A percentile compares a stretch with the other conserved stretches of the same genome.
These are phyloP conservation scores for Amanita pallidorosea DNA, from an alignment of 768 basidiomycete species.

Conservation along the genomic window DNA sequence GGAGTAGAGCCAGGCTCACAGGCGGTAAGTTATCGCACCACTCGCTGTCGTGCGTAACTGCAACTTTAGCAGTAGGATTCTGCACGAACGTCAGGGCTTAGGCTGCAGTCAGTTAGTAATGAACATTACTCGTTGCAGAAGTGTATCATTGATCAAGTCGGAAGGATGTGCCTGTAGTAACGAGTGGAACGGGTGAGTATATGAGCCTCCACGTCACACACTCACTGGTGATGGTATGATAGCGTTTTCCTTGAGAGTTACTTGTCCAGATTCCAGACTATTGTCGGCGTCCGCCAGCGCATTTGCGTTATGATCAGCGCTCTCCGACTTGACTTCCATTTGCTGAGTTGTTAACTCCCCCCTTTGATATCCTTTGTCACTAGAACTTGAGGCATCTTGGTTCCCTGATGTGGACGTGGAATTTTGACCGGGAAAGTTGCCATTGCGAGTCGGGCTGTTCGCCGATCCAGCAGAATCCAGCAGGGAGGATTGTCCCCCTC, in stretches of 20 bases:
- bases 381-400: too few relatives aligned
- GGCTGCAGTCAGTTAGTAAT: too few relatives aligned
- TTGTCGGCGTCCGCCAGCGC: too few relatives aligned
- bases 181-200: not conserved
- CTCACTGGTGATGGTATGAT: not conserved
- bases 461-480: not conserved
- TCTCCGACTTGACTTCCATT: too few relatives aligned
- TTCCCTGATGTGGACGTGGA: too few relatives aligned
- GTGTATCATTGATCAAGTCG: not conserved
- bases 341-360: too few relatives aligned
- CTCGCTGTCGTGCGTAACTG: not conserved
- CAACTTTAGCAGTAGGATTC: not conserved
- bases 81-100: not conserved
- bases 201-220: not conserved
- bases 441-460: not conserved
- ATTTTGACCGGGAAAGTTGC: not conserved
- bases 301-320: too few relatives aligned
- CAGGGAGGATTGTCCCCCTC: too few relatives aligned
- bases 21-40: not conserved
- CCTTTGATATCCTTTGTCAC: too few relatives aligned
- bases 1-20: not conserved
- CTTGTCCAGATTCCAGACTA: not conserved
- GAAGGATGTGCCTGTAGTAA: not conserved
- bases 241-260: not conserved
- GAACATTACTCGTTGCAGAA: not conserved